Conservation (phyloP, 2,329 filamentous ascomycete species). For the Talaromyces sp. region DNA sequence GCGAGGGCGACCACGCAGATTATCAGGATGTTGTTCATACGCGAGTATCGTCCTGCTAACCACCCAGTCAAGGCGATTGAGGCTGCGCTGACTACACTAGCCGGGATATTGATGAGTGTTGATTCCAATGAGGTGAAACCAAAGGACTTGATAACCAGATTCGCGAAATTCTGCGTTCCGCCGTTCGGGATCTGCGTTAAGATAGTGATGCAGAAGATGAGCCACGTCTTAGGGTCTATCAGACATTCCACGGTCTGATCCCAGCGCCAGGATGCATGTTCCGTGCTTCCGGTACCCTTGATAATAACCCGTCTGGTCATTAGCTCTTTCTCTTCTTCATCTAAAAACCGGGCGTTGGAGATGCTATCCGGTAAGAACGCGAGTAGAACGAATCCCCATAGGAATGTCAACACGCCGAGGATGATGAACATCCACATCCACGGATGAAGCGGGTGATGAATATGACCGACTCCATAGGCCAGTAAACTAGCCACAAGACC, state of each 20-base stretch:
- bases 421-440: constrained; percentile 59
- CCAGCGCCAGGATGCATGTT: constrained; percentile 29
- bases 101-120: constrained; percentile 57
- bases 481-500: constrained; percentile 55
- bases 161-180: constrained; percentile 50
- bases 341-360: constrained; percentile 42
- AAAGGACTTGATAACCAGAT: constrained; percentile 46
- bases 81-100: constrained; percentile 51
- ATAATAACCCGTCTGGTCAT: constrained; percentile 49
- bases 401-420: constrained; percentile 39
- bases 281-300: constrained; percentile 49
- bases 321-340: constrained; percentile 38
- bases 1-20: background rate
- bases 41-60: constrained; percentile 3
- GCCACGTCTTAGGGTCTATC: constrained; percentile 55
- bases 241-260: constrained; percentile 46
- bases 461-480: constrained; percentile 57
- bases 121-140: constrained; percentile 48
- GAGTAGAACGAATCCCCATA: constrained; percentile 26
- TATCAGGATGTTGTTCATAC: constrained; percentile 6
- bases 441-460: constrained; percentile 45
- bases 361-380: constrained; percentile 43
- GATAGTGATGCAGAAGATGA: constrained; percentile 51
- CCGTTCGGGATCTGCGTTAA: constrained; percentile 55
- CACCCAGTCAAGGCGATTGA: constrained; percentile 37